Evolutionary conservation across 345 rosid genomes (phyloP).

Genomic region (Pistacia atlantica): DNA sequence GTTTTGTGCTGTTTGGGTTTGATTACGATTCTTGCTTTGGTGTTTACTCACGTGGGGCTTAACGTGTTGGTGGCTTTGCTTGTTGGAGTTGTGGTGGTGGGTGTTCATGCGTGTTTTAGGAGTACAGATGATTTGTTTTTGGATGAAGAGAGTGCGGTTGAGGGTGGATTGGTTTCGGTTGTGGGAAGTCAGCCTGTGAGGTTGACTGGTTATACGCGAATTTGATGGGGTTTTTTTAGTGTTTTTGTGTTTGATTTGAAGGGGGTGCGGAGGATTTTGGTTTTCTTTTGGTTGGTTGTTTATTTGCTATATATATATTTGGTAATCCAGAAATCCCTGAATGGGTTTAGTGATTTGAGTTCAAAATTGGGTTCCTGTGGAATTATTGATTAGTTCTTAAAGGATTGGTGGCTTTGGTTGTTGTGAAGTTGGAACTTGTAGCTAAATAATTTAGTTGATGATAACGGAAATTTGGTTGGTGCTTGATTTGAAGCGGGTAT

Average conservation of each 20-base stretch:
- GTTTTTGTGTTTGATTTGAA: slow-evolving; percentile 5
- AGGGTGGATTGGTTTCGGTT: slow-evolving; percentile 62
- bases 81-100: slow-evolving; percentile 56
- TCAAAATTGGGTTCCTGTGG: too few relatives aligned
- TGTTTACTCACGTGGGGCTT: slow-evolving; percentile 67
- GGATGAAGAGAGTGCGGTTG: slow-evolving; percentile 60
- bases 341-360: neutral
- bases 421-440: neutral
- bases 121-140: slow-evolving; percentile 71
- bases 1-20: slow-evolving; percentile 53
- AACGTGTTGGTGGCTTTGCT: slow-evolving; percentile 70
- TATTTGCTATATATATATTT: neutral
- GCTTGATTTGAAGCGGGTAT: neutral
- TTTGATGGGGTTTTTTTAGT: slow-evolving; percentile 28
- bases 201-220: slow-evolving; percentile 53
- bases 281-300: neutral
- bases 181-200: slow-evolving; percentile 54
- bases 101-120: slow-evolving; percentile 66
- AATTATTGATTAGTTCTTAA: neutral
- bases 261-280: neutral
- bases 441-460: neutral
- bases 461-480: neutral
- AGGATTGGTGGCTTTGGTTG: neutral
- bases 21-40: slow-evolving; percentile 70
- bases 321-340: neutral